Evolutionary conservation across 2,329 filamentous ascomycete genomes (phyloP), one percentile per base, ranked within the genome.

Genomic region (Colletotrichum costaricense): DNA sequence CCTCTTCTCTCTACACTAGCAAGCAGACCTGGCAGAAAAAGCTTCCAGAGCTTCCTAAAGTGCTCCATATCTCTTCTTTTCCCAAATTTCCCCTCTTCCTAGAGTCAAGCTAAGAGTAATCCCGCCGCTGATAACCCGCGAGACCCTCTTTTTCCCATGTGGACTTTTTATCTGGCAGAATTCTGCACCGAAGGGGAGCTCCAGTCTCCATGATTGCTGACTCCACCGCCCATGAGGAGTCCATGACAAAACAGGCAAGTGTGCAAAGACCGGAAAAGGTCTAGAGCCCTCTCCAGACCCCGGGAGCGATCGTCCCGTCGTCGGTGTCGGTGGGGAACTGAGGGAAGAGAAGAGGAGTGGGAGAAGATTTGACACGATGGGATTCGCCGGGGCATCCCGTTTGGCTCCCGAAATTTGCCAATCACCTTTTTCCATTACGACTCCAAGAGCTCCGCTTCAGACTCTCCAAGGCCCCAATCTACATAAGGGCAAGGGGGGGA

Each of bases 301-400:
- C 70, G 70, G 70, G 55, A 69, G 49, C 70, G 70, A 73, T 73
- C 70, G 70, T 73, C 42, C 70, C 67, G 70, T 64, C 62, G 49
- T 49, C 28, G 26, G 19, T 26, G 26, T 54, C 42, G 42, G 42
- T 49, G 42, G 42, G 42, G 42, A 49, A 7, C 16, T 8, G 8
- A 9, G 19, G 19, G 42, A n/a, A n/a, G 19, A 42, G 35, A 5
- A 19, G 28, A 52, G 28, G 42, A 22, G 3, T 24, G 16, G 14
- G 24, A 28, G 58, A 65, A 65, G 52, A 38, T 59, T 69, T 72
- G 59, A 72, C 65, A 72, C 58, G 69, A 54, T 63, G 55, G 52
- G 69, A 30, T 42, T 65, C 66, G 65, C 69, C 24, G 65, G 69
- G 66, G n/a, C 33, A 73, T 65, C 66, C 70, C 66, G 38, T 30